A percentile compares a stretch with the other conserved stretches of the same genome.
Evolutionary conservation across 768 basidiomycete species (phyloP).

Genomic region (Xerocomellus chrysenteron): DNA sequence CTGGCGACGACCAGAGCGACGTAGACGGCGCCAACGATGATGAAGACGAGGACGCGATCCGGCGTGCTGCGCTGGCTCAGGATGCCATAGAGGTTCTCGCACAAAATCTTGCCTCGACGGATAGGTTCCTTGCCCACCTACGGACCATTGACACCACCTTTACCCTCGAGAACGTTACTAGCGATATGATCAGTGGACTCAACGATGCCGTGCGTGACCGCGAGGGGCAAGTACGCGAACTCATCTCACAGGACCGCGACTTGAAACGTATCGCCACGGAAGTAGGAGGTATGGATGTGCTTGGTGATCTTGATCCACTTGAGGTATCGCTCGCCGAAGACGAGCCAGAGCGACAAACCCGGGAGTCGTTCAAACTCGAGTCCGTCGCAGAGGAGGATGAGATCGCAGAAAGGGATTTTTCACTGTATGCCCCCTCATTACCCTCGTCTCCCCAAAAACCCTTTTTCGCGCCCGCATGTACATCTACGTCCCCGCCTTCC

Average conservation of each 20-base stretch:
- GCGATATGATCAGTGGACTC: constrained; percentile 72
- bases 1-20: constrained; percentile 10
- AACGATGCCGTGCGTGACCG: constrained; percentile 75
- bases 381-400: constrained; percentile 42
- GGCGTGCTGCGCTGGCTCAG: constrained; percentile 28
- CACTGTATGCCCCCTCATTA: constrained; percentile 39
- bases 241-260: constrained; percentile 77
- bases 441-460: constrained; percentile 54
- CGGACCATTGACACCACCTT: constrained; percentile 59
- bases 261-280: constrained; percentile 75
- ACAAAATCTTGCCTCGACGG: constrained; percentile 72
- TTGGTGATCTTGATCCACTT: constrained; percentile 68
- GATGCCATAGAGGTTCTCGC: constrained; percentile 76
- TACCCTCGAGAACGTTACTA: constrained; percentile 65
- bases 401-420: constrained; percentile 38
- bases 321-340: constrained; percentile 37
- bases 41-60: constrained; percentile 28
- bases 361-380: constrained; percentile 32
- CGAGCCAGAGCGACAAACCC: constrained; percentile 26
- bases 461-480: constrained; percentile 51
- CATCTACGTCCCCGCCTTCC: constrained; percentile 51
- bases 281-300: constrained; percentile 71
- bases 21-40: constrained; percentile 21
- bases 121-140: constrained; percentile 72
- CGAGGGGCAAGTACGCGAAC: constrained; percentile 77